These are phyloP conservation scores for Leccinum subtestaceum DNA, from an alignment of 768 basidiomycete genomes.

Conservation along the genomic window DNA sequence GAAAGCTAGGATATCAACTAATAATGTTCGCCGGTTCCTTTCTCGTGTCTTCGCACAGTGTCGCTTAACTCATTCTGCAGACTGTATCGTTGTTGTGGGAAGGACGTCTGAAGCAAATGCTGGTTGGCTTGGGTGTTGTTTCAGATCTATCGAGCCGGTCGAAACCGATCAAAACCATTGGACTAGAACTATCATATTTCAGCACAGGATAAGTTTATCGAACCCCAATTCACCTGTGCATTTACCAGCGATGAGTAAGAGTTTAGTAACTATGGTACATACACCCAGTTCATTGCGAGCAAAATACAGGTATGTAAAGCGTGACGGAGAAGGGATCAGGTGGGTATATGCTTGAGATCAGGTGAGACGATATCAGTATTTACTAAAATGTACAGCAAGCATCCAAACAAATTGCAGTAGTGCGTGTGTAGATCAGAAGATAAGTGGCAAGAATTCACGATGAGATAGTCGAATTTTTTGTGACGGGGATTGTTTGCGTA, in stretches of 20 bases:
- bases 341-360: slow-evolving; percentile 25
- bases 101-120: slow-evolving; percentile 83
- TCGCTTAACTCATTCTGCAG: slow-evolving; percentile 37
- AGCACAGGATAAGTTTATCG: slow-evolving; percentile 47
- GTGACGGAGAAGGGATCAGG: background rate
- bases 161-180: slow-evolving; percentile 85
- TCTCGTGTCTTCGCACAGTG: background rate
- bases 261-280: slow-evolving; percentile 21
- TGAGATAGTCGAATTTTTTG: slow-evolving; percentile 29
- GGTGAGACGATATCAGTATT: slow-evolving; percentile 13
- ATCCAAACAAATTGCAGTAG: slow-evolving; percentile 12
- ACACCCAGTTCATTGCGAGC: slow-evolving; percentile 13
- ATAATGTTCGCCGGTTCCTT: slow-evolving; percentile 56
- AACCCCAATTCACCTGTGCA: background rate
- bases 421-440: slow-evolving; percentile 10
- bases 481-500: slow-evolving; percentile 23
- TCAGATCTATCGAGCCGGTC: slow-evolving; percentile 83
- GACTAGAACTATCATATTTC: slow-evolving; percentile 93
- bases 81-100: slow-evolving; percentile 93
- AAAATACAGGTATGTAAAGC: slow-evolving; percentile 21
- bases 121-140: slow-evolving; percentile 88
- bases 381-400: slow-evolving; percentile 13
- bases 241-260: slow-evolving; percentile 14
- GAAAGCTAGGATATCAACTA: slow-evolving; percentile 87
- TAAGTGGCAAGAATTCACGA: slow-evolving; percentile 14